Evolutionary conservation across 306 rosid genomes (phyloP).

Genomic region (Vachellia collinsii): DNA sequence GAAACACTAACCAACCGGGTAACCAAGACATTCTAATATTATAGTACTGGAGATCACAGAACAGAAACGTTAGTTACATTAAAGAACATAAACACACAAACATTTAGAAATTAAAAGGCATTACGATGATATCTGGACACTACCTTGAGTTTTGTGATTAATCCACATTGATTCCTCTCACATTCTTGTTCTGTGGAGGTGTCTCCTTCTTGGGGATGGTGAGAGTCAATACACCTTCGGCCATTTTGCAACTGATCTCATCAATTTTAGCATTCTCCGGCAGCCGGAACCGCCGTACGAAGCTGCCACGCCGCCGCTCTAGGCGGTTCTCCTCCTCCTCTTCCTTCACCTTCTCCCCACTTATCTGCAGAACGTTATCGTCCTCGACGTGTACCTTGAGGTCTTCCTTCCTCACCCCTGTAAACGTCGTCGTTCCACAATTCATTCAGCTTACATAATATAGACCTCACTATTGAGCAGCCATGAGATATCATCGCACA

Average conservation of each 20-base stretch:
- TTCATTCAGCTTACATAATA: conserved; percentile 35
- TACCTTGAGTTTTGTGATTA: too few relatives aligned
- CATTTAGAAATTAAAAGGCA: too few relatives aligned
- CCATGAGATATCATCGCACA: conserved; percentile 47
- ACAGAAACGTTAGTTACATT: too few relatives aligned
- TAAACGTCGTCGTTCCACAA: background rate
- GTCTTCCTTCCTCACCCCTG: conserved; percentile 39
- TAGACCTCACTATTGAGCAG: conserved; percentile 37
- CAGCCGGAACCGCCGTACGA: conserved; percentile 39
- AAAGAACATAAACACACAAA: too few relatives aligned
- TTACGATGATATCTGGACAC: too few relatives aligned
- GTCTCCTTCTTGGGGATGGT: conserved; percentile 37
- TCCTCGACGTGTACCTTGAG: conserved; percentile 51
- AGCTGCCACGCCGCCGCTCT: conserved; percentile 42
- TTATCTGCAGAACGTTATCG: conserved; percentile 39
- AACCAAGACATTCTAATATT: too few relatives aligned
- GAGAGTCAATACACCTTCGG: conserved; percentile 16
- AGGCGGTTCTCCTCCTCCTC: conserved; percentile 11
- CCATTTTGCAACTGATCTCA: conserved; percentile 26
- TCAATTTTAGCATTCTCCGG: conserved; percentile 39
- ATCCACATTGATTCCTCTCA: conserved; percentile 19
- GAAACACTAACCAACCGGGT: too few relatives aligned
- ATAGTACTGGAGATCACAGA: too few relatives aligned
- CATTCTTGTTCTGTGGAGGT: conserved; percentile 10
- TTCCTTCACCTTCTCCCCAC: conserved; percentile 49